Conservation (phyloP, 352 stramenopile genomes). For the Nothophytophthora sp. region DNA sequence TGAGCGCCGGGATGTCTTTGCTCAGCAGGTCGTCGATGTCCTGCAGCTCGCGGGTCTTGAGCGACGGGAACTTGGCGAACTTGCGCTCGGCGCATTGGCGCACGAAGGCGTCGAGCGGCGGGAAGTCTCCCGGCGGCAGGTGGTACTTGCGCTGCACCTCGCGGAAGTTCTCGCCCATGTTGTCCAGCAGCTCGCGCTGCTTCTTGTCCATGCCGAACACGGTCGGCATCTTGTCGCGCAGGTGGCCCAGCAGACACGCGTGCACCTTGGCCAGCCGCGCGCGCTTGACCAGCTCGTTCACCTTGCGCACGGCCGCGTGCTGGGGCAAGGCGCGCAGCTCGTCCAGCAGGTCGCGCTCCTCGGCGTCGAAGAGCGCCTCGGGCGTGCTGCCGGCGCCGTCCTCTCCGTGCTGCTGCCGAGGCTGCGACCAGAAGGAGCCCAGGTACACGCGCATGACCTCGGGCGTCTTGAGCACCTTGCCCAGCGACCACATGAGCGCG, state of each 20-base stretch:
- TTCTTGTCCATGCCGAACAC: conserved; percentile 98
- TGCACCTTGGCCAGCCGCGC: conserved; percentile 96
- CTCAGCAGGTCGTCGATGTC: conserved; percentile 98
- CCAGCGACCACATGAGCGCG: conserved; percentile 98
- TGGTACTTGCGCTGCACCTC: conserved; percentile 98
- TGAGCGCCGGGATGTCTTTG: conserved; percentile 95
- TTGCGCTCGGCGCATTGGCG: conserved; percentile 83
- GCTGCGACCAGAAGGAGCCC: conserved; percentile 97
- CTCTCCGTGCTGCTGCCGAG: conserved; percentile 64
- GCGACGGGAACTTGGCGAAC: conserved; percentile 90
- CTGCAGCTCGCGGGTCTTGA: conserved; percentile 95
- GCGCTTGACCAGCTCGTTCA: conserved; percentile 96
- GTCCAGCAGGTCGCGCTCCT: conserved; percentile 97
- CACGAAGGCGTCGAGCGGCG: conserved; percentile 90
- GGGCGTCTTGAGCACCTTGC: conserved; percentile 97
- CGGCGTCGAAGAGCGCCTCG: conserved; percentile 93
- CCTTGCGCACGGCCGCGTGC: conserved; percentile 94
- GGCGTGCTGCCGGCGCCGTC: conserved; percentile 68
- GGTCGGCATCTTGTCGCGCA: conserved; percentile 96
- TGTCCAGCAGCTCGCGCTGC: conserved; percentile 94
- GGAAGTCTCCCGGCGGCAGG: conserved; percentile 95
- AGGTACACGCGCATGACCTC: conserved; percentile 99
- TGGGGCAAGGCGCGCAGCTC: conserved; percentile 96
- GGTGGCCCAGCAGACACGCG: conserved; percentile 97
- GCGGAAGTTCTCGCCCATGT: conserved; percentile 96